These are phyloP conservation scores for Alternaria sp. DNA, from an alignment of 2,329 filamentous ascomycete species.

Conservation along the genomic window DNA sequence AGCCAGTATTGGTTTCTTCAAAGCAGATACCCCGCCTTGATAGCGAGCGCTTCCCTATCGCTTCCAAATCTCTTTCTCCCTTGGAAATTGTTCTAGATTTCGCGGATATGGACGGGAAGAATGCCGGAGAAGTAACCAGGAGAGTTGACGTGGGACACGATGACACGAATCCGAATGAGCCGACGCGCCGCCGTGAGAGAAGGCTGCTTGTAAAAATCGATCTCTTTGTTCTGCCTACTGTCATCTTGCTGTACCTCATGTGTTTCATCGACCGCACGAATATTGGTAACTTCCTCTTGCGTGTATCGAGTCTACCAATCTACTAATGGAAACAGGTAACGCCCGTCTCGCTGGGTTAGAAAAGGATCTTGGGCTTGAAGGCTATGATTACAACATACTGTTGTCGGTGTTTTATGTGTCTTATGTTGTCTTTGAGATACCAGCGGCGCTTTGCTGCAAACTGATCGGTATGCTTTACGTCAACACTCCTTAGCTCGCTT, in stretches of 20 bases:
- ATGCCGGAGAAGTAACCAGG: conserved; percentile 5
- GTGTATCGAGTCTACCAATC: neutral
- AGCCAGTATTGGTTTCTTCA: neutral
- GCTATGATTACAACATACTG: conserved; percentile 72
- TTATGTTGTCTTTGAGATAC: conserved; percentile 76
- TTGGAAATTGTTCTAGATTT: neutral
- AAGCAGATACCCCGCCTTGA: neutral
- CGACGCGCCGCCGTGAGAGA: conserved; percentile 61
- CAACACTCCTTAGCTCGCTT: neutral
- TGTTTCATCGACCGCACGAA: conserved; percentile 76
- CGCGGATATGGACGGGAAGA: conserved; percentile 13
- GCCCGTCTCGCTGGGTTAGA: conserved; percentile 71
- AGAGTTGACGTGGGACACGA: conserved; percentile 13
- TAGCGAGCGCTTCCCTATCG: neutral
- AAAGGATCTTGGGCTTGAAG: conserved; percentile 63
- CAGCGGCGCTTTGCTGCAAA: conserved; percentile 73
- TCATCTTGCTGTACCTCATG: conserved; percentile 70
- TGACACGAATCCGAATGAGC: conserved; percentile 54
- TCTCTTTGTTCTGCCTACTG: conserved; percentile 67
- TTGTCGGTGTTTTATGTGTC: conserved; percentile 74
- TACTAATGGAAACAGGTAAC: conserved; percentile 60
- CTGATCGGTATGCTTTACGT: conserved; percentile 56
- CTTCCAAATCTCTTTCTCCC: neutral
- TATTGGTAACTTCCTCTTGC: conserved; percentile 60
- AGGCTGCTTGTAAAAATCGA: conserved; percentile 69